Base-by-base conservation (phyloP, 495 filamentous ascomycete genomes). In the Penicillium crystallinum region DNA sequence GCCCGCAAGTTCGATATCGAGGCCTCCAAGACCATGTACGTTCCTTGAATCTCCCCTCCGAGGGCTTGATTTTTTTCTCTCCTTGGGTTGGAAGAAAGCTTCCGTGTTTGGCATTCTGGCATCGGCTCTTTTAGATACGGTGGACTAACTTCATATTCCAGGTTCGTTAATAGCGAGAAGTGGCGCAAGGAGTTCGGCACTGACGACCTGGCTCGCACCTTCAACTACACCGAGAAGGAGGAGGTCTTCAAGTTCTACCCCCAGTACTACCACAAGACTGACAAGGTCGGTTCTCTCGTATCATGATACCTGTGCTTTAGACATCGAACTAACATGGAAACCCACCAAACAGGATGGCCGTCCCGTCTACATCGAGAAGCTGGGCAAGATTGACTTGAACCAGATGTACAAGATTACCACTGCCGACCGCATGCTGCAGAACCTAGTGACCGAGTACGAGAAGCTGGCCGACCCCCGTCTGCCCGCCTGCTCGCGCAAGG, bases 261-360 rank as follows among this genome's bases (percentile, higher is more conserved):
- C 3, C 93, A 98, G 76, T 98, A 93, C 77, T 98, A 98, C 70
- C 93, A 98, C 81, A 96, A 95, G 77, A 98, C 90, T 6, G 93
- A 98, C 74, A 96, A 95, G 79, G 91, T 93, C 72, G 25, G 71
- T 57, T 31, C 27, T 22, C 38, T 3, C 12, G 23, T 47, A 27
- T 35, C 15, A 22, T 54, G n/a, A 11, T 34, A 3, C n/a, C 18
- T 21, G n/a, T 12, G 6, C 22, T 23, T 6, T 1, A 11, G 8
- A 15, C 9, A 22, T 29, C 3, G 22, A 22, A 50, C 48, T 66
- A 59, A 66, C 38, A 42, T 29, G 6, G 6, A 15, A 12, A 17
- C 14, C 25, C 4, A 14, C 4, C 18, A 31, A 42, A 39, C 63
- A 96, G 92, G 93, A 97, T 76, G 93, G 93, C 47, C 86, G 93